These are phyloP conservation scores for Teratosphaeria epicoccoides DNA, from an alignment of 2,329 filamentous ascomycete species.

Conservation along the genomic window DNA sequence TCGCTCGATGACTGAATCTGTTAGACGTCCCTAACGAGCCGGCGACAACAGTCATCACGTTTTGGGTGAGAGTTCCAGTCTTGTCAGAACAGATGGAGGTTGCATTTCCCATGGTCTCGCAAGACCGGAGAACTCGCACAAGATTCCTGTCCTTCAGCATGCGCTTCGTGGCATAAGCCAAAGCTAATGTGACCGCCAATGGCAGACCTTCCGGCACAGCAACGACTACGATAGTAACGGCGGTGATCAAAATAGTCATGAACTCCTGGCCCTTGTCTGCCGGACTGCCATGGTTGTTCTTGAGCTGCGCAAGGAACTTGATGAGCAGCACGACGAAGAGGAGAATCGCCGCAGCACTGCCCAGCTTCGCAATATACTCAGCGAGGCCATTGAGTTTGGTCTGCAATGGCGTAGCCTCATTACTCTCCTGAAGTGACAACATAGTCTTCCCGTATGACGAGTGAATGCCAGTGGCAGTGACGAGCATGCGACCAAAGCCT, in stretches of 20 bases:
- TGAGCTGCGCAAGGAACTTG: conserved; percentile 65
- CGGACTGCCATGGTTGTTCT: conserved; percentile 42
- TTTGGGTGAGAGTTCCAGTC: conserved; percentile 64
- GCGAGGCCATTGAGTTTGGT: conserved; percentile 67
- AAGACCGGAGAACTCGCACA: conserved; percentile 56
- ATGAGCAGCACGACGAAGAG: conserved; percentile 81
- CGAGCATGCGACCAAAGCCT: conserved; percentile 64
- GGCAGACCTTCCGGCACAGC: conserved; percentile 58
- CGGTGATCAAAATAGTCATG: conserved; percentile 52
- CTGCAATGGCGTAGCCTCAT: conserved; percentile 68
- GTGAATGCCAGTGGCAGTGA: conserved; percentile 63
- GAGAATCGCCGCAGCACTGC: conserved; percentile 64
- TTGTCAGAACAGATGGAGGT: conserved; percentile 73
- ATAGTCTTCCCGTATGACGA: conserved; percentile 68
- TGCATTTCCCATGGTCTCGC: conserved; percentile 62
- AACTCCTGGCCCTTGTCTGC: conserved; percentile 67
- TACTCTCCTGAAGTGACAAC: conserved; percentile 66
- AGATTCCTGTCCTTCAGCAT: conserved; percentile 62
- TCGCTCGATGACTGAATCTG: conserved; percentile 41
- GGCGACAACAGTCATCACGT: conserved; percentile 67
- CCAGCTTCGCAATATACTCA: conserved; percentile 69
- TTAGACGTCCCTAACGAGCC: conserved; percentile 53
- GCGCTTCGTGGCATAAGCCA: conserved; percentile 56
- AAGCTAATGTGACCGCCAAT: conserved; percentile 56
- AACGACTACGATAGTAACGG: conserved; percentile 58